Evolutionary conservation across 2,329 filamentous ascomycete genomes (phyloP).

Genomic region (Cladosporium sp.): DNA sequence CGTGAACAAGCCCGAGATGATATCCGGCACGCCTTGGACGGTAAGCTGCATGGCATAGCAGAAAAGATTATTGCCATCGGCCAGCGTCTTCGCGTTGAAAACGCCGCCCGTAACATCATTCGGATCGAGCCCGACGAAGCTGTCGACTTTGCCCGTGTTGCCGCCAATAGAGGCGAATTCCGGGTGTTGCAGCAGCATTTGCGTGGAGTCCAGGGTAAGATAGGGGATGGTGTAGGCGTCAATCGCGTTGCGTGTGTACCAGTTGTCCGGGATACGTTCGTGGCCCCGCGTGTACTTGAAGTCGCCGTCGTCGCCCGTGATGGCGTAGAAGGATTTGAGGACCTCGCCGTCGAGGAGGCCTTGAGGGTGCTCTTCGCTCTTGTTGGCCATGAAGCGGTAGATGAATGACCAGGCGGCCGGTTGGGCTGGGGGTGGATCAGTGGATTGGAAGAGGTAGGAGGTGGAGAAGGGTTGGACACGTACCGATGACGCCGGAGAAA

Average conservation of each 20-base stretch:
- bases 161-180: conserved; percentile 33
- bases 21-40: conserved; percentile 32
- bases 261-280: conserved; percentile 29
- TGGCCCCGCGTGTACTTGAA: conserved; percentile 22
- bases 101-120: conserved; percentile 38
- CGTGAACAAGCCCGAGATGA: conserved; percentile 12
- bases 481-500: conserved; percentile 25
- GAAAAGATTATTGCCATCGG: conserved; percentile 33
- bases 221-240: conserved; percentile 31
- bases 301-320: conserved; percentile 21
- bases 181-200: conserved; percentile 26
- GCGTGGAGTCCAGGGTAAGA: conserved; percentile 22
- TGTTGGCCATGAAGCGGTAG: conserved; percentile 29
- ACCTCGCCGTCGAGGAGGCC: conserved; percentile 20
- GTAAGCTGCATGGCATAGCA: conserved; percentile 35
- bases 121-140: conserved; percentile 34
- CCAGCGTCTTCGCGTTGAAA: conserved; percentile 33
- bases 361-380: conserved; percentile 21
- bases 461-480: no score
- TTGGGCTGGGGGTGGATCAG: conserved; percentile 15
- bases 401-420: conserved; percentile 27
- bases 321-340: conserved; percentile 23
- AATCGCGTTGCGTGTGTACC: conserved; percentile 25
- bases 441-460: no score
- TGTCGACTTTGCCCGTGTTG: conserved; percentile 32